Conservation (phyloP, 371 early-diverging fungal species). For the Amoeboaphelidium protococcarum region DNA sequence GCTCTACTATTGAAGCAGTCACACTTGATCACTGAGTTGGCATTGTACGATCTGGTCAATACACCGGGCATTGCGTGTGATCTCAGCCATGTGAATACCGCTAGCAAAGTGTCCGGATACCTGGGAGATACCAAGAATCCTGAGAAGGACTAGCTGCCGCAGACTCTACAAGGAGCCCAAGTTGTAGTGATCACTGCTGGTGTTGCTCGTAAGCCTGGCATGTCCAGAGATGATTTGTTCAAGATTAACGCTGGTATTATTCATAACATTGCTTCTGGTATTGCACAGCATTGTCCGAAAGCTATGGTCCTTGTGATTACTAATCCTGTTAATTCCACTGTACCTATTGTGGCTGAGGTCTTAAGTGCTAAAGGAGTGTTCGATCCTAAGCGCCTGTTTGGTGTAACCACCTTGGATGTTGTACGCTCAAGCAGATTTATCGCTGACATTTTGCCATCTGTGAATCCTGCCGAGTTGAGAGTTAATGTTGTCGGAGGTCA, state of each 20-base stretch:
- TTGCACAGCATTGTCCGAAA: slow-evolving; percentile 60
- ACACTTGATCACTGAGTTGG: slow-evolving; percentile 49
- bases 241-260: slow-evolving; percentile 92
- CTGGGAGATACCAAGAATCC: too few relatives aligned
- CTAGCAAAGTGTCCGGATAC: too few relatives aligned
- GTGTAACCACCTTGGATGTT: slow-evolving; percentile 5
- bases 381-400: slow-evolving; percentile 37
- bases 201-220: slow-evolving; percentile 96
- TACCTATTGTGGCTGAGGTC: slow-evolving; percentile 91
- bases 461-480: slow-evolving; percentile 1
- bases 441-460: slow-evolving; percentile 23
- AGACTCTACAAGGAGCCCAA: slow-evolving; percentile 57
- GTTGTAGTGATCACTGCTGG: slow-evolving; percentile 95
- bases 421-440: slow-evolving; percentile 2
- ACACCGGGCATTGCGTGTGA: slow-evolving; percentile 95
- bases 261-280: slow-evolving; percentile 48
- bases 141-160: slow-evolving; percentile 30
- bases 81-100: slow-evolving; percentile 83
- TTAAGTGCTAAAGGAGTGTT: slow-evolving; percentile 78
- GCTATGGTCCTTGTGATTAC: slow-evolving; percentile 82
- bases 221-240: slow-evolving; percentile 97
- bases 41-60: slow-evolving; percentile 88
- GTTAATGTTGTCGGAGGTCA: slow-evolving; percentile 5
- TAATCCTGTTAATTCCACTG: slow-evolving; percentile 99
- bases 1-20: too few relatives aligned